Percentiles rank a stretch among this genome's conserved stretches.
Evolutionary conservation across 345 rosid genomes (phyloP).

Genomic region (Dimocarpus longan): DNA sequence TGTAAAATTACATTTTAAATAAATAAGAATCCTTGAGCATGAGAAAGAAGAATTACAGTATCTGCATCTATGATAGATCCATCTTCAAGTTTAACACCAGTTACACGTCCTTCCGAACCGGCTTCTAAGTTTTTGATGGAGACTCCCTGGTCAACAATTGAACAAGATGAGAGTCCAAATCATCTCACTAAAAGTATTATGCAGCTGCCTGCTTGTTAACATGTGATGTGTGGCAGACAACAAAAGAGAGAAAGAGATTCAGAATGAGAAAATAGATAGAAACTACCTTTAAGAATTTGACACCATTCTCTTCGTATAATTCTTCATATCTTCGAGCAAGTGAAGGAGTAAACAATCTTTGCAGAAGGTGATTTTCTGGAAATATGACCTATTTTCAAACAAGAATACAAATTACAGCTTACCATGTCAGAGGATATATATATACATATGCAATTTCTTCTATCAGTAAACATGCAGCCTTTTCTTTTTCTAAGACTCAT

Average conservation of each 20-base stretch:
- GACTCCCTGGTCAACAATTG: constrained; percentile 54
- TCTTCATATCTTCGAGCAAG: constrained; percentile 86
- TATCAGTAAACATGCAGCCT: neutral
- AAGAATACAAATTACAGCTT: constrained; percentile 17
- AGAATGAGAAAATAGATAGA: constrained; percentile 9
- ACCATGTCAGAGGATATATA: neutral
- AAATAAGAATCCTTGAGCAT: constrained; percentile 3
- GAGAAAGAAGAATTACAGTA: constrained; percentile 45
- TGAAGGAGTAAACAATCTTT: constrained; percentile 90
- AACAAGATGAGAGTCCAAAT: constrained; percentile 13
- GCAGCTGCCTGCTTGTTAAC: constrained; percentile 3
- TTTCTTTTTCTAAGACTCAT: neutral
- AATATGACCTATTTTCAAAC: constrained; percentile 61
- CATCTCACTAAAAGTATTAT: neutral
- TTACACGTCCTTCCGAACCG: constrained; percentile 72
- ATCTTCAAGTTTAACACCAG: constrained; percentile 80
- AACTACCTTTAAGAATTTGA: constrained; percentile 69
- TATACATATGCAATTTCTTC: neutral
- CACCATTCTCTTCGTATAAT: constrained; percentile 79
- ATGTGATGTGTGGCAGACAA: neutral
- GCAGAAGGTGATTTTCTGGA: constrained; percentile 84
- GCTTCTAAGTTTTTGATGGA: constrained; percentile 78
- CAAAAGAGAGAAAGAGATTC: constrained; percentile 8
- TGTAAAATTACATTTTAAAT: neutral
- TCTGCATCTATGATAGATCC: constrained; percentile 87